Conservation (phyloP, 2,329 filamentous ascomycete species). For the Stemphylium vesicarium region DNA sequence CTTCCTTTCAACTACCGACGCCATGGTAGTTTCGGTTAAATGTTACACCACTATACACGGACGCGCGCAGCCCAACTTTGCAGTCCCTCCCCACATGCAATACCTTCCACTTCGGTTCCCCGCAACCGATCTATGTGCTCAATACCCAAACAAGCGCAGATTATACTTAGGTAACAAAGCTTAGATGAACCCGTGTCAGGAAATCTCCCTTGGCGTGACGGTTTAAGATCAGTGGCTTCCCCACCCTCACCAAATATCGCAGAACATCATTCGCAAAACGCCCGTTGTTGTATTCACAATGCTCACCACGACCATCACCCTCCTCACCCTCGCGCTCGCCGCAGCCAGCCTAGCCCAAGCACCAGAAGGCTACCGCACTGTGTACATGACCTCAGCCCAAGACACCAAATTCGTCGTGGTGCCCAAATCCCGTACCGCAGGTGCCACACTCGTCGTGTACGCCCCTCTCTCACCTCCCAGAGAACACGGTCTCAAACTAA, state of each 20-base stretch:
- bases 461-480: background rate
- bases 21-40: constrained; percentile 14
- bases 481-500: too few species aligned
- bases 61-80: background rate
- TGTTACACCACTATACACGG: constrained; percentile 2
- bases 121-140: constrained; percentile 6
- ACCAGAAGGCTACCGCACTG: constrained; percentile 35
- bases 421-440: constrained; percentile 29
- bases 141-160: background rate
- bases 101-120: constrained; percentile 1
- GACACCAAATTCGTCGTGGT: constrained; percentile 39
- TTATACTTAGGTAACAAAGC: background rate
- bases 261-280: too few species aligned
- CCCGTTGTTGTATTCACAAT: constrained; percentile 10
- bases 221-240: too few species aligned
- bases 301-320: constrained; percentile 17
- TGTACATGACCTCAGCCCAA: constrained; percentile 39
- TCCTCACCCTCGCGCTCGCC: constrained; percentile 29
- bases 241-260: too few species aligned
- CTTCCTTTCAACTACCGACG: constrained; percentile 12
- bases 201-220: too few species aligned
- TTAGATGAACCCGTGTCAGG: too few species aligned
- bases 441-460: constrained; percentile 36
- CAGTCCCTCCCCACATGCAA: background rate
- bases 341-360: constrained; percentile 29